phyloP scores from a whole-genome alignment of 192 early-diverging fungal genomes.

The Backusella tuberculispora region DNA sequence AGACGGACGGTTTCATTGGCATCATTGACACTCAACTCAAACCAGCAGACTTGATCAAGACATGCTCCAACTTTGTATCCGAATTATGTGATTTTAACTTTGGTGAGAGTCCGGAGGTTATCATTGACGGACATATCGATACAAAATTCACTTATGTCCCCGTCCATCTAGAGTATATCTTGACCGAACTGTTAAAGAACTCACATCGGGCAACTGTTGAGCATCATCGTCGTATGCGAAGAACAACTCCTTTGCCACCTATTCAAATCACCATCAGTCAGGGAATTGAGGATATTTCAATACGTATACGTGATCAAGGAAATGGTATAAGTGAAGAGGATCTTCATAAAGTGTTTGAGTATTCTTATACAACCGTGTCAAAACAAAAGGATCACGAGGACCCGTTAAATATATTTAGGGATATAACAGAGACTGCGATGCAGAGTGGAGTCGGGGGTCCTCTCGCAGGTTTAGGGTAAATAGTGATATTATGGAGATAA shows the following conservation, averaged over 20 bases:
- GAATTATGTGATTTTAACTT: conserved; percentile 94
- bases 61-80: conserved; percentile 74
- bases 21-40: conserved; percentile 80
- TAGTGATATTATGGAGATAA: conserved; percentile 11
- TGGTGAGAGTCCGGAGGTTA: conserved; percentile 73
- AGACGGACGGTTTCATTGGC: conserved; percentile 71
- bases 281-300: conserved; percentile 76
- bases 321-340: conserved; percentile 85
- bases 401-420: conserved; percentile 64
- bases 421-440: conserved; percentile 78
- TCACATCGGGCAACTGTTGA: conserved; percentile 87
- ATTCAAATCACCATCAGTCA: conserved; percentile 89
- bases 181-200: conserved; percentile 91
- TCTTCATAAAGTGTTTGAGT: conserved; percentile 85
- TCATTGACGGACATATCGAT: conserved; percentile 69
- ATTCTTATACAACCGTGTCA: conserved; percentile 93
- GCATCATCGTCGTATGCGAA: conserved; percentile 49
- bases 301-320: conserved; percentile 90
- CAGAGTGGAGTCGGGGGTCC: conserved; percentile 92
- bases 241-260: conserved; percentile 58
- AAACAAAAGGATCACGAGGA: conserved; percentile 56
- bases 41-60: conserved; percentile 68
- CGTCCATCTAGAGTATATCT: conserved; percentile 93
- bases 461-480: conserved; percentile 74
- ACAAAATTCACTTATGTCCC: conserved; percentile 81